Evolutionary conservation across 2,329 filamentous ascomycete genomes (phyloP).

Genomic region (Amphichorda felina): DNA sequence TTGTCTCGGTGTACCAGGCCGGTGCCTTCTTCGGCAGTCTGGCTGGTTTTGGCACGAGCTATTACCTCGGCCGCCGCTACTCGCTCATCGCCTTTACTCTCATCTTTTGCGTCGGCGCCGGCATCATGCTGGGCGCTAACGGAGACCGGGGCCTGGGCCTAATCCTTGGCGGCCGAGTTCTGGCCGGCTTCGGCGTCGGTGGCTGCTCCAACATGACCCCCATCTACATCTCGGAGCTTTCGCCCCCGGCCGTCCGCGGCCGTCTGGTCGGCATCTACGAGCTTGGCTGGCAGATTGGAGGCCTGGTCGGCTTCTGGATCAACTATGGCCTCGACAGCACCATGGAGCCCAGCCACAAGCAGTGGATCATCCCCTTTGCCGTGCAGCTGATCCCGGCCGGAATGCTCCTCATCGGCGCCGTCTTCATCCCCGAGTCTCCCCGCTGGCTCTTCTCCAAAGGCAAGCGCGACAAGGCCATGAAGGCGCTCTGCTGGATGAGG

Average conservation of each 20-base stretch:
- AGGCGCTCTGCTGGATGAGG: slow-evolving; percentile 52
- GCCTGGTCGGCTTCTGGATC: slow-evolving; percentile 54
- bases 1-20: slow-evolving; percentile 72
- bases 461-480: slow-evolving; percentile 44
- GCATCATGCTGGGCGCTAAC: slow-evolving; percentile 59
- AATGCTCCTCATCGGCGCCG: slow-evolving; percentile 44
- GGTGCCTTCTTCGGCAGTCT: slow-evolving; percentile 76
- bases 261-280: slow-evolving; percentile 57
- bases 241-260: slow-evolving; percentile 52
- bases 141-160: slow-evolving; percentile 48
- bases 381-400: slow-evolving; percentile 58
- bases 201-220: slow-evolving; percentile 51
- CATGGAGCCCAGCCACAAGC: slow-evolving; percentile 30
- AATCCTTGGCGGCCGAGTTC: slow-evolving; percentile 49
- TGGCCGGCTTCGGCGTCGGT: slow-evolving; percentile 52
- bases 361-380: slow-evolving; percentile 55
- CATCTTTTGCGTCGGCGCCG: slow-evolving; percentile 60
- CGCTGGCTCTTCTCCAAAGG: slow-evolving; percentile 58
- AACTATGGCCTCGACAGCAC: slow-evolving; percentile 49
- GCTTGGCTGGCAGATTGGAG: slow-evolving; percentile 52
- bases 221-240: slow-evolving; percentile 48
- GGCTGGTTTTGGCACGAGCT: slow-evolving; percentile 51
- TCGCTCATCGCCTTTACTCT: slow-evolving; percentile 48
- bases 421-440: slow-evolving; percentile 54
- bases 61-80: slow-evolving; percentile 55